A percentile compares a stretch with the other conserved stretches of the same genome.
Evolutionary conservation across 805 yeast species (phyloP).

Genomic region (Suhomyces sp.): DNA sequence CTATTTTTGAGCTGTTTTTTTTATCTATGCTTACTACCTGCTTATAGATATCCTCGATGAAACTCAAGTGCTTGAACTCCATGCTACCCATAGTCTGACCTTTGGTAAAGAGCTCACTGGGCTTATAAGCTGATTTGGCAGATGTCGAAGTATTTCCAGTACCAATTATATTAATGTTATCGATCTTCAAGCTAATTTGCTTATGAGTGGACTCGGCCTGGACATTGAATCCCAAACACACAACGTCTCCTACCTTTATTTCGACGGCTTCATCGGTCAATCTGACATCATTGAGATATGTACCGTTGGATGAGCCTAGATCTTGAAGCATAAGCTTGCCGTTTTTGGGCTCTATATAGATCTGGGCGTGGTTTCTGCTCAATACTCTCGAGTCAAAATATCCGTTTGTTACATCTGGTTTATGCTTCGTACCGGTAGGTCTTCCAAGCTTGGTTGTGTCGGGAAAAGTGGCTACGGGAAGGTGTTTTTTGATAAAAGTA

Average conservation of each 20-base stretch:
- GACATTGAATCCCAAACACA: conserved; percentile 93
- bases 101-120: not conserved
- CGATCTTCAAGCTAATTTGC: conserved; percentile 81
- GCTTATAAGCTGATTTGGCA: conserved; percentile 11
- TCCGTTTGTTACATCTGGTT: conserved; percentile 74
- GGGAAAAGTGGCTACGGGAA: conserved; percentile 78
- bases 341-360: conserved; percentile 62
- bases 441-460: conserved; percentile 85
- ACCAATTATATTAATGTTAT: conserved; percentile 61
- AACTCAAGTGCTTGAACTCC: conserved; percentile 35
- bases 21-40: not conserved
- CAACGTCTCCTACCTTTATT: conserved; percentile 73
- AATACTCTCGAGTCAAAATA: conserved; percentile 92
- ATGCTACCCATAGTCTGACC: conserved; percentile 18
- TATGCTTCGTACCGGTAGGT: conserved; percentile 66
- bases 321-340: conserved; percentile 79
- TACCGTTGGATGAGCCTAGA: conserved; percentile 90
- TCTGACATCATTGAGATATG: conserved; percentile 78
- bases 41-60: conserved; percentile 30
- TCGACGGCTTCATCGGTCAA: conserved; percentile 61
- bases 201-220: conserved; percentile 67
- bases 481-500: conserved; percentile 75
- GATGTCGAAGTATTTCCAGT: conserved; percentile 18
- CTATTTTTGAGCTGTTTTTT: not conserved
- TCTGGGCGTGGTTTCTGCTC: conserved; percentile 89